Base-by-base conservation (phyloP, 2,329 filamentous ascomycete species). In the Diplodia seriata region DNA sequence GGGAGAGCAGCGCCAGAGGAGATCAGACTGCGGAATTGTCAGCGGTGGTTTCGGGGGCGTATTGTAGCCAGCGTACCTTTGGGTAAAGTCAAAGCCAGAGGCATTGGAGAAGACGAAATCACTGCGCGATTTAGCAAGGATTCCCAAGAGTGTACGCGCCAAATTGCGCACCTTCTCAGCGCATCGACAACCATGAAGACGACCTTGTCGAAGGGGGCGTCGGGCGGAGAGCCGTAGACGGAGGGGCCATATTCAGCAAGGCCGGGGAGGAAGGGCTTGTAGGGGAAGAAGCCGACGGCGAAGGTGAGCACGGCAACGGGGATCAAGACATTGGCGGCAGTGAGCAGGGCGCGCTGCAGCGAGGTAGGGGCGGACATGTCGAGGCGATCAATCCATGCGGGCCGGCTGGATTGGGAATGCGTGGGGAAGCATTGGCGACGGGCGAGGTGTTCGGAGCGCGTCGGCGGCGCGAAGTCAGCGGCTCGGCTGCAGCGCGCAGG, bases 171-270 rank as follows among this genome's bases (percentile, higher is more conserved):
- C 91, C 92, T 97, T 79, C 94, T 87, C 77, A 99, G 80, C 29
- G 95, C 94, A 85, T 99, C 95, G 33, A 99, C 91, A 7, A 99
- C 93, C 94, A 99, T 98, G 78, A 99, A 97, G 66, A 99, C 85
- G 65, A 98, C 84, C 74, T 90, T 93, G 79, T 98, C 89, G 78
- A 99, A 99, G 0, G 91, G 89, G 40, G 91, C 86, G 59, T 84
- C 80, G 3, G 91, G 89, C 7, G 85, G 85, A 56, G 80, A 74
- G 23, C 88, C 70, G 81, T 86, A 84, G 56, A 83, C 80, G 33
- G 86, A 76, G 61, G 85, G 75, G 70, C 87, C 85, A 78, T 89
- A 91, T 70, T 86, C 82, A 11, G 95, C 94, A 56, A 97, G 82
- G 4, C 95, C 95, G 12, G 94, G 89, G 57, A 99, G 85, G 72